Evolutionary conservation across 352 stramenopile genomes (phyloP).

Genomic region (Globisporangium cederbergense): DNA sequence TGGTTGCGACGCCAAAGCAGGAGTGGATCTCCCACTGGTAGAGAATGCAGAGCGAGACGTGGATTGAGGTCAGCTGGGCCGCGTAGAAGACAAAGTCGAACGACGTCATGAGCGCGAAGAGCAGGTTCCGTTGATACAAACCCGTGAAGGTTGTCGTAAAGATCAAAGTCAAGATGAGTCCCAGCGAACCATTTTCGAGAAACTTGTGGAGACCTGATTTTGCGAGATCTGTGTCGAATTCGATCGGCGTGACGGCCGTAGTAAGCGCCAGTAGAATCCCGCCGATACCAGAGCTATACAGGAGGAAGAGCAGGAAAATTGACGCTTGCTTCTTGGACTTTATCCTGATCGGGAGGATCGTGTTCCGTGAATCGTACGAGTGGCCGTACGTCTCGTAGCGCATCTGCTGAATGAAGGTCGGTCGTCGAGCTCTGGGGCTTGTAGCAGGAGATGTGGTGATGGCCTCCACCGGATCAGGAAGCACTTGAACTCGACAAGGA

Average conservation of each 20-base stretch:
- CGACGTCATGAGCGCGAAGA: slow-evolving; percentile 26
- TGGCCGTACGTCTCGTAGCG: slow-evolving; percentile 13
- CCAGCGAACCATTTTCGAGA: slow-evolving; percentile 3
- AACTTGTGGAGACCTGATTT: background rate
- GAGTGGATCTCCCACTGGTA: slow-evolving; percentile 17
- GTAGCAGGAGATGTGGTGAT: too few species aligned
- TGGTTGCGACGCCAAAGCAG: slow-evolving; percentile 18
- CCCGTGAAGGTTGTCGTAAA: slow-evolving; percentile 18
- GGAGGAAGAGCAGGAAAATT: background rate
- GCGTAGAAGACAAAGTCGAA: slow-evolving; percentile 43
- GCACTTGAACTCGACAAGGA: background rate
- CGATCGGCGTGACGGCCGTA: background rate
- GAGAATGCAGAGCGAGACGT: slow-evolving; percentile 25
- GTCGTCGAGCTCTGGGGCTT: background rate
- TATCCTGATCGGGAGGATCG: slow-evolving; percentile 10
- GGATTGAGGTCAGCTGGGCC: slow-evolving; percentile 23
- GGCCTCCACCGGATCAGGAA: background rate
- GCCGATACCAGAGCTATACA: slow-evolving; percentile 8
- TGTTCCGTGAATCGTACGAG: slow-evolving; percentile 10
- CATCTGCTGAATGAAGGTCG: slow-evolving; percentile 23
- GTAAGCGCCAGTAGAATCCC: slow-evolving; percentile 14
- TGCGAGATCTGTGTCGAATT: background rate
- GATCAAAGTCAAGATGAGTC: slow-evolving; percentile 8
- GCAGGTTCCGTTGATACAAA: slow-evolving; percentile 28
- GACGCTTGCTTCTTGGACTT: slow-evolving; percentile 9